These are phyloP conservation scores for Corynespora cassiicola DNA, from an alignment of 2,329 filamentous ascomycete species.

Conservation along the genomic window DNA sequence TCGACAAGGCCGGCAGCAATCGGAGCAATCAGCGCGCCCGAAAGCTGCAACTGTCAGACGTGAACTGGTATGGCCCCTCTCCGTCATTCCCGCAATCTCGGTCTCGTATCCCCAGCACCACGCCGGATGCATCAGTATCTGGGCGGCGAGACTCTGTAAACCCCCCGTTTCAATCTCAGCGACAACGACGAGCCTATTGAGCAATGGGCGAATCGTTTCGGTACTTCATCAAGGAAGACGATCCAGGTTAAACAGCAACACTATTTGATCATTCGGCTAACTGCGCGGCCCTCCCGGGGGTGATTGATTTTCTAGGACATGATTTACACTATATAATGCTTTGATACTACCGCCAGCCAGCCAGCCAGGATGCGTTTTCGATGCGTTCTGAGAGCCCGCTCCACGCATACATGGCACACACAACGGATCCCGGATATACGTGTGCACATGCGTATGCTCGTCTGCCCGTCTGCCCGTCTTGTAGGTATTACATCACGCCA, in stretches of 20 bases:
- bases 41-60: conserved; percentile 93
- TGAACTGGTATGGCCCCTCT: conserved; percentile 81
- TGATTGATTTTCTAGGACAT: conserved; percentile 35
- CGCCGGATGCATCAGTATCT: conserved; percentile 12
- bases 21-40: conserved; percentile 81
- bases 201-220: conserved; percentile 3
- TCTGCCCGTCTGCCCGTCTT: too few relatives aligned
- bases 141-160: conserved; percentile 15
- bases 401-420: too few relatives aligned
- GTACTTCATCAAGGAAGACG: conserved; percentile 2
- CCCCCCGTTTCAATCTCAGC: conserved; percentile 10
- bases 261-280: conserved; percentile 24
- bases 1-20: conserved; percentile 66
- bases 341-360: too few relatives aligned
- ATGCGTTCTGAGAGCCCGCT: too few relatives aligned
- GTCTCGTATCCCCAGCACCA: conserved; percentile 9
- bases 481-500: too few relatives aligned
- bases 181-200: conserved; percentile 4
- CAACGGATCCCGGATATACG: too few relatives aligned
- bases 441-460: too few relatives aligned
- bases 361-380: too few relatives aligned
- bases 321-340: conserved; percentile 29
- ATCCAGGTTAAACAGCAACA: background rate
- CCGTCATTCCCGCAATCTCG: conserved; percentile 23
- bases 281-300: conserved; percentile 31